Percentiles rank a stretch among this genome's conserved stretches.
These are phyloP conservation scores for Phialophora chinensis DNA, from an alignment of 2,329 filamentous ascomycete genomes.

Conservation along the genomic window DNA sequence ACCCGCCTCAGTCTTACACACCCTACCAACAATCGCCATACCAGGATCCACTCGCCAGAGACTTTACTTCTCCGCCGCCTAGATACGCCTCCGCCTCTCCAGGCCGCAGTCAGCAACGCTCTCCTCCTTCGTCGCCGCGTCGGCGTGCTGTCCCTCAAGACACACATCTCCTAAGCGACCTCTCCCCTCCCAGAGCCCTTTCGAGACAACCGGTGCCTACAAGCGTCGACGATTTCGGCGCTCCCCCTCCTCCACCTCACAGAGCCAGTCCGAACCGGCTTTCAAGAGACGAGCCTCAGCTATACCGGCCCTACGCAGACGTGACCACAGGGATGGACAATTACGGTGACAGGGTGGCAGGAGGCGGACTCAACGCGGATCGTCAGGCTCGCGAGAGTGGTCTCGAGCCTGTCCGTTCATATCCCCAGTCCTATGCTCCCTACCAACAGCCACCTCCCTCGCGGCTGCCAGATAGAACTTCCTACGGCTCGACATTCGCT, in stretches of 20 bases:
- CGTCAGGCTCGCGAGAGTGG: slow-evolving; percentile 21
- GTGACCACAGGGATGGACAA: slow-evolving; percentile 34
- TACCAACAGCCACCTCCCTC: slow-evolving; percentile 27
- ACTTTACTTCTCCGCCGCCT: slow-evolving; percentile 40
- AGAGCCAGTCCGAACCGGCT: slow-evolving; percentile 41
- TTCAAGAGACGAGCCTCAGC: slow-evolving; percentile 32
- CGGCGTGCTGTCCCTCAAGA: slow-evolving; percentile 28
- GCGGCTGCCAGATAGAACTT: slow-evolving; percentile 29
- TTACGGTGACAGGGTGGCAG: slow-evolving; percentile 23
- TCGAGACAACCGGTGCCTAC: slow-evolving; percentile 8
- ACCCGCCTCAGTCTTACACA: slow-evolving; percentile 22
- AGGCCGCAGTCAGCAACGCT: slow-evolving; percentile 20
- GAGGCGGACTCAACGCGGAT: slow-evolving; percentile 19
- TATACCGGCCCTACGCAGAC: slow-evolving; percentile 24
- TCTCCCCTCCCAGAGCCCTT: slow-evolving; percentile 30
- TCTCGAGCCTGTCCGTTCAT: slow-evolving; percentile 24
- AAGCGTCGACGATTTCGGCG: slow-evolving; percentile 28
- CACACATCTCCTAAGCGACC: slow-evolving; percentile 27
- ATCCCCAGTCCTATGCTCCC: slow-evolving; percentile 32
- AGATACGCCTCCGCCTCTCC: slow-evolving; percentile 35
- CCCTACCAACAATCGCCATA: slow-evolving; percentile 30
- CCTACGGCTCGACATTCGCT: slow-evolving; percentile 36
- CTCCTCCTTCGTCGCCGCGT: slow-evolving; percentile 31
- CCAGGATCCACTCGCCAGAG: slow-evolving; percentile 36
- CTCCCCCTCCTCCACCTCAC: slow-evolving; percentile 41